Percentiles rank a stretch among this genome's conserved stretches.
Evolutionary conservation across 1,284 basidiomycete species (phyloP).

Genomic region (Leccinum proximum): DNA sequence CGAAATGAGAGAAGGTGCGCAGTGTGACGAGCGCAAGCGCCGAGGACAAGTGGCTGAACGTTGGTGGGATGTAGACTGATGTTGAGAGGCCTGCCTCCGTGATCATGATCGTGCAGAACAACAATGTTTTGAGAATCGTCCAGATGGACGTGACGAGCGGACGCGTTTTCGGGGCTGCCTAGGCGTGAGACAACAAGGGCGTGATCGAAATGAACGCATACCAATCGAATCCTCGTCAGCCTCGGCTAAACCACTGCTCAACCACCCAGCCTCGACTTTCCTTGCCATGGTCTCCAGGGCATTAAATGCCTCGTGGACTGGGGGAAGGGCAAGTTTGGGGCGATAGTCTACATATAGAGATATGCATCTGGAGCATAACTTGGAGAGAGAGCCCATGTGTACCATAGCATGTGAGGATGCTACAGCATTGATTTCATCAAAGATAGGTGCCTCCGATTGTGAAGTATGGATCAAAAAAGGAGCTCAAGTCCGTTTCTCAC

Average conservation of each 20-base stretch:
- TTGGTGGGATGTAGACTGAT: slow-evolving; percentile 45
- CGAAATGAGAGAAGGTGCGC: slow-evolving; percentile 55
- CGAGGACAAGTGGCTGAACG: slow-evolving; percentile 35
- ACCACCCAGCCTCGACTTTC: slow-evolving; percentile 54
- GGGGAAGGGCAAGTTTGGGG: slow-evolving; percentile 42
- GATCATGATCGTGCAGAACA: slow-evolving; percentile 69
- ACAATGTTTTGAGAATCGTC: slow-evolving; percentile 63
- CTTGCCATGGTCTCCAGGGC: slow-evolving; percentile 37
- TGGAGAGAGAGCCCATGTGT: slow-evolving; percentile 51
- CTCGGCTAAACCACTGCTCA: slow-evolving; percentile 39
- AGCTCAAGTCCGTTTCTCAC: neutral
- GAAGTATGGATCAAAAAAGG: slow-evolving; percentile 2
- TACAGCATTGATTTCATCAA: slow-evolving; percentile 35
- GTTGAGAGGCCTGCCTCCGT: slow-evolving; percentile 57
- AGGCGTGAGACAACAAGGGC: slow-evolving; percentile 5
- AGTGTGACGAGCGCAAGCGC: slow-evolving; percentile 48
- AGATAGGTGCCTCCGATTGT: slow-evolving; percentile 28
- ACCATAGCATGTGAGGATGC: slow-evolving; percentile 42
- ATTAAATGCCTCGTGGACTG: slow-evolving; percentile 41
- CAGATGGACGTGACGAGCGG: slow-evolving; percentile 50
- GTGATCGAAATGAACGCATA: slow-evolving; percentile 10
- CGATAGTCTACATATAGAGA: slow-evolving; percentile 46
- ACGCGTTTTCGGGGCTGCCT: slow-evolving; percentile 38
- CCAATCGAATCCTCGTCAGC: slow-evolving; percentile 38
- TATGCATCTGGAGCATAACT: slow-evolving; percentile 44